Conservation (phyloP, 331 rosid species). For the Cydonia oblonga region DNA sequence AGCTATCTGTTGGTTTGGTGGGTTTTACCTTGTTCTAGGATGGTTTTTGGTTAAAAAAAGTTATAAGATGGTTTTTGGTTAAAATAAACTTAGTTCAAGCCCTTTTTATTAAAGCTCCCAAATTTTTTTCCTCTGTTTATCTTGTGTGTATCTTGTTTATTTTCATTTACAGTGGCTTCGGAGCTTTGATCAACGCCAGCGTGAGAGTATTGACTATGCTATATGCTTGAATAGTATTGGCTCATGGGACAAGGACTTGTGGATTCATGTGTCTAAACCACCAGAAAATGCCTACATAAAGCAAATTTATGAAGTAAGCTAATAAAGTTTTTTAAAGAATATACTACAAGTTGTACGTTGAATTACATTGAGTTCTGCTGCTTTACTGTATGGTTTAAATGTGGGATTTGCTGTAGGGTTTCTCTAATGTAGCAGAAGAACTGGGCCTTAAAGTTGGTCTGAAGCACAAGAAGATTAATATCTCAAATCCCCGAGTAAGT, state of each 20-base stretch:
- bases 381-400: slow-evolving; percentile 15
- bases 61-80: too few species aligned
- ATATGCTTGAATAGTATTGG: slow-evolving; percentile 91
- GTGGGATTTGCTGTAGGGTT: slow-evolving; percentile 52
- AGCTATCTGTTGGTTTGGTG: too few species aligned
- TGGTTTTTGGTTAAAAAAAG: too few species aligned
- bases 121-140: not conserved
- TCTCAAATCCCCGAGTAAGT: slow-evolving; percentile 94
- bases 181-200: slow-evolving; percentile 88
- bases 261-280: slow-evolving; percentile 98
- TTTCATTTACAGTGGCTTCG: slow-evolving; percentile 76
- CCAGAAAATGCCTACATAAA: slow-evolving; percentile 88
- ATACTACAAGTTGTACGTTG: not conserved
- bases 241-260: slow-evolving; percentile 86
- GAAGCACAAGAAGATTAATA: slow-evolving; percentile 98
- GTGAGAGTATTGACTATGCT: slow-evolving; percentile 90
- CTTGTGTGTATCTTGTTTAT: slow-evolving; percentile 9
- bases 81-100: too few species aligned
- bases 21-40: too few species aligned
- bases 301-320: slow-evolving; percentile 75
- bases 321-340: slow-evolving; percentile 4
- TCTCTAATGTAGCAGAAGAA: slow-evolving; percentile 83
- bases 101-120: too few species aligned
- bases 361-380: slow-evolving; percentile 8
- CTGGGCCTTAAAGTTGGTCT: slow-evolving; percentile 59